A percentile compares a stretch with the other conserved stretches of the same genome.
Evolutionary conservation across 2,329 filamentous ascomycete genomes (phyloP).

Genomic region (Colletotrichum destructivum): DNA sequence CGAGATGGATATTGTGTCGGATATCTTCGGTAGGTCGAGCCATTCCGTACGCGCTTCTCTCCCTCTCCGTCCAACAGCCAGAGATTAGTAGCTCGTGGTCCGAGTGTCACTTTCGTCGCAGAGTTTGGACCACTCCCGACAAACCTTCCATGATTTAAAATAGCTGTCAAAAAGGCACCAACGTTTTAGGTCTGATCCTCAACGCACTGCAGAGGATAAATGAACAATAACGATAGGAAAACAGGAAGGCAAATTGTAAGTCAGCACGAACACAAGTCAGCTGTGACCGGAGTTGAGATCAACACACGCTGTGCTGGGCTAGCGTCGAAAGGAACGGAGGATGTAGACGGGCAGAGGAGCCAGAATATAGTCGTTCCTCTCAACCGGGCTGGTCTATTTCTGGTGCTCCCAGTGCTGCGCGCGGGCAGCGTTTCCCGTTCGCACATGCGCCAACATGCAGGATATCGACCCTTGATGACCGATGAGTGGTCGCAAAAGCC

Average conservation of each 20-base stretch:
- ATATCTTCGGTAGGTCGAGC: not conserved
- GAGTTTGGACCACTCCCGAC: not conserved
- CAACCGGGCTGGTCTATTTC: slow-evolving; percentile 13
- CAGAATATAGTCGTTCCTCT: not conserved
- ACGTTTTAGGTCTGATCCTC: not conserved
- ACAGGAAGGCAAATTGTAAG: not conserved
- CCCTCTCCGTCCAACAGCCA: not conserved
- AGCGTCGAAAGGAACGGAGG: not conserved
- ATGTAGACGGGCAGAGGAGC: not conserved
- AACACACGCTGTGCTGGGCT: not conserved
- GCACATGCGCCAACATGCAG: slow-evolving; percentile 23
- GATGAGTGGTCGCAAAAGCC: not conserved
- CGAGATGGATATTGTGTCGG: not conserved
- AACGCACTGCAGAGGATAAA: not conserved
- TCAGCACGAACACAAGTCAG: not conserved
- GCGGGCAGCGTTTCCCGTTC: slow-evolving; percentile 19
- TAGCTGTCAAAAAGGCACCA: not conserved
- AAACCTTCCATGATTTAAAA: not conserved
- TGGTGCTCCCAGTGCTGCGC: slow-evolving; percentile 1
- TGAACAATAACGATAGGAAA: no score
- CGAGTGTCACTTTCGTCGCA: slow-evolving; percentile 5
- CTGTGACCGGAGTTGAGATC: not conserved
- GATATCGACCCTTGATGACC: not conserved
- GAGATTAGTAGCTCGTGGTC: not conserved
- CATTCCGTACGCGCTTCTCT: not conserved